Evolutionary conservation across 495 filamentous ascomycete genomes (phyloP).

Genomic region (Lophium mytilinum): DNA sequence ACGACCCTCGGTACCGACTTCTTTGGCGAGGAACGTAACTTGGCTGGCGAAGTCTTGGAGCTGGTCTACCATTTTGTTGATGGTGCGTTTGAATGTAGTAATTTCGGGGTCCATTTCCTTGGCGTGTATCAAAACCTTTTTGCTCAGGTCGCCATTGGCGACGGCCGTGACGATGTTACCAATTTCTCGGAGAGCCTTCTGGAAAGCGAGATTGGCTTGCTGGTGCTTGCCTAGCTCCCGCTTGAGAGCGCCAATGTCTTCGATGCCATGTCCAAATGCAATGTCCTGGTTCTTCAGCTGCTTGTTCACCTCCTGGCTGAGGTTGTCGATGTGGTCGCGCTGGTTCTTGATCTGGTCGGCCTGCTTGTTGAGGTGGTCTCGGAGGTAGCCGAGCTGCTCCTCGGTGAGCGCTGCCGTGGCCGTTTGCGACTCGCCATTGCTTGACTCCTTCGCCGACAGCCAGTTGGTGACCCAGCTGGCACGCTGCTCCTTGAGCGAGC

Average conservation of each 20-base stretch:
- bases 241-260: slow-evolving; percentile 65
- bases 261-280: slow-evolving; percentile 33
- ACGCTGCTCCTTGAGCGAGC: slow-evolving; percentile 22
- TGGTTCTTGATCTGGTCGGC: slow-evolving; percentile 50
- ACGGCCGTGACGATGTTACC: slow-evolving; percentile 94
- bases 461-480: slow-evolving; percentile 35
- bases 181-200: slow-evolving; percentile 93
- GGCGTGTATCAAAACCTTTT: slow-evolving; percentile 94
- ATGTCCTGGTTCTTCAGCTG: slow-evolving; percentile 50
- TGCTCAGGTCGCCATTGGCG: slow-evolving; percentile 90
- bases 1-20: slow-evolving; percentile 94
- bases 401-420: slow-evolving; percentile 31
- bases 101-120: slow-evolving; percentile 99
- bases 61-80: slow-evolving; percentile 99
- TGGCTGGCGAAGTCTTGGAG: slow-evolving; percentile 95
- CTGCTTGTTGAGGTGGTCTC: slow-evolving; percentile 44
- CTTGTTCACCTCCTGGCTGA: slow-evolving; percentile 35
- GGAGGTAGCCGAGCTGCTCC: slow-evolving; percentile 40
- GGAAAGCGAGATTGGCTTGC: slow-evolving; percentile 97
- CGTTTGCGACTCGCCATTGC: slow-evolving; percentile 24
- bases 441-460: slow-evolving; percentile 26
- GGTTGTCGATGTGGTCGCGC: slow-evolving; percentile 46
- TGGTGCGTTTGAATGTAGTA: slow-evolving; percentile 94
- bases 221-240: slow-evolving; percentile 92
- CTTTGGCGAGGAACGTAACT: slow-evolving; percentile 90